Evolutionary conservation across 2,329 filamentous ascomycete genomes (phyloP).

Genomic region (Metarhizium anisopliae): DNA sequence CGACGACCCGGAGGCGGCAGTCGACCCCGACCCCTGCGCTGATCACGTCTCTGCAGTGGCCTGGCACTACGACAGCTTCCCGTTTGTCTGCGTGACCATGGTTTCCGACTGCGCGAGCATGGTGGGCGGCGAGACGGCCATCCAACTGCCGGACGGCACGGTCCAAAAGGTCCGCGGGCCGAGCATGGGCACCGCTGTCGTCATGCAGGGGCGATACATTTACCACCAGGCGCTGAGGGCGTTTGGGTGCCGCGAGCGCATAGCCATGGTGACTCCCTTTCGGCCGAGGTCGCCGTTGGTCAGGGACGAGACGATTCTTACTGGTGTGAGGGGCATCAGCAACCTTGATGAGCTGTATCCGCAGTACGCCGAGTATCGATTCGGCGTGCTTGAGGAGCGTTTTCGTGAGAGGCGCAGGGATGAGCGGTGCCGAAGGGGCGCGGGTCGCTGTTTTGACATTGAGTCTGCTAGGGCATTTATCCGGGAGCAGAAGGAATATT

Average conservation of each 20-base stretch:
- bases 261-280: slow-evolving; percentile 59
- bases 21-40: slow-evolving; percentile 17
- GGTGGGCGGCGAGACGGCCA: slow-evolving; percentile 55
- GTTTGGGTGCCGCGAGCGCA: slow-evolving; percentile 49
- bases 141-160: slow-evolving; percentile 44
- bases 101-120: slow-evolving; percentile 53
- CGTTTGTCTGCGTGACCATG: slow-evolving; percentile 64
- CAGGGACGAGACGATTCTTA: slow-evolving; percentile 52
- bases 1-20: slow-evolving; percentile 7
- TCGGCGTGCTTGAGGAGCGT: slow-evolving; percentile 54
- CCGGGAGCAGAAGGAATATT: no score
- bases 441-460: no score
- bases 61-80: slow-evolving; percentile 58
- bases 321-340: slow-evolving; percentile 49
- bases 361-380: slow-evolving; percentile 52
- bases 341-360: slow-evolving; percentile 49
- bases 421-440: no score
- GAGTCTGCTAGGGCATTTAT: no score
- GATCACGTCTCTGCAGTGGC: slow-evolving; percentile 47
- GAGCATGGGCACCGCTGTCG: slow-evolving; percentile 50
- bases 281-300: slow-evolving; percentile 45
- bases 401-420: slow-evolving; percentile 7
- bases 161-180: slow-evolving; percentile 51
- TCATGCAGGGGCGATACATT: slow-evolving; percentile 61
- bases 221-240: slow-evolving; percentile 54